A percentile compares a stretch with the other conserved stretches of the same genome.
These are phyloP conservation scores for Solanum neorickii DNA, from an alignment of 257 asterid genomes.

Conservation along the genomic window DNA sequence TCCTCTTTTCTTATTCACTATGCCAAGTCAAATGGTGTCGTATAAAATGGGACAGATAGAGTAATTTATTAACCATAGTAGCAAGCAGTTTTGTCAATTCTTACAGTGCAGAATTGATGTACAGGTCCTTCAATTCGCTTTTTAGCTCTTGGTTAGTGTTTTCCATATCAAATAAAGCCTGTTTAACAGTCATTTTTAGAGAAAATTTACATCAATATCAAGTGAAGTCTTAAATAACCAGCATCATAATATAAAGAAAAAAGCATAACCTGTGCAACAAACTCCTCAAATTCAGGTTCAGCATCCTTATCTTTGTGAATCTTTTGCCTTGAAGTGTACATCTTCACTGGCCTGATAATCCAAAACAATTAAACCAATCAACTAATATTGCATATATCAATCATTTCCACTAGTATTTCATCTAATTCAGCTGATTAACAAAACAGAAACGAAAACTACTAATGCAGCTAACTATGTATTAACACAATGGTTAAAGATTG, in stretches of 20 bases:
- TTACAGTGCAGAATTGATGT: neutral
- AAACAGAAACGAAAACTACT: too few species aligned
- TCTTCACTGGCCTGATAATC: neutral
- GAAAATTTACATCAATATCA: neutral
- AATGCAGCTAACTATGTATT: too few species aligned
- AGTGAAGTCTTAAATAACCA: neutral
- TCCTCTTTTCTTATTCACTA: too few species aligned
- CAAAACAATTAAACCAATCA: too few species aligned
- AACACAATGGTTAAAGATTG: too few species aligned
- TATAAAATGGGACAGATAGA: too few species aligned
- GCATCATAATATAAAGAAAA: neutral
- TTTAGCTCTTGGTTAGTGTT: slow-evolving; percentile 19
- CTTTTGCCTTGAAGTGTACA: slow-evolving; percentile 4
- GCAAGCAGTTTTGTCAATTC: too few species aligned
- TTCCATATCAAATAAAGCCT: slow-evolving; percentile 14
- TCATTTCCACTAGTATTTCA: too few species aligned
- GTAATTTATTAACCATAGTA: too few species aligned
- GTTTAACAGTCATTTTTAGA: neutral
- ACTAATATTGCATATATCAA: too few species aligned
- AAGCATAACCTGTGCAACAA: slow-evolving; percentile 2
- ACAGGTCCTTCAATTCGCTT: slow-evolving; percentile 22
- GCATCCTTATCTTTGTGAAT: slow-evolving; percentile 10
- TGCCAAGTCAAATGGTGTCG: too few species aligned
- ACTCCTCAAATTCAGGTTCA: slow-evolving; percentile 11
- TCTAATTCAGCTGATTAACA: too few species aligned